Evolutionary conservation across 805 yeast genomes (phyloP), one percentile per base, ranked within the genome.

Genomic region (Pichia ethanolica): DNA sequence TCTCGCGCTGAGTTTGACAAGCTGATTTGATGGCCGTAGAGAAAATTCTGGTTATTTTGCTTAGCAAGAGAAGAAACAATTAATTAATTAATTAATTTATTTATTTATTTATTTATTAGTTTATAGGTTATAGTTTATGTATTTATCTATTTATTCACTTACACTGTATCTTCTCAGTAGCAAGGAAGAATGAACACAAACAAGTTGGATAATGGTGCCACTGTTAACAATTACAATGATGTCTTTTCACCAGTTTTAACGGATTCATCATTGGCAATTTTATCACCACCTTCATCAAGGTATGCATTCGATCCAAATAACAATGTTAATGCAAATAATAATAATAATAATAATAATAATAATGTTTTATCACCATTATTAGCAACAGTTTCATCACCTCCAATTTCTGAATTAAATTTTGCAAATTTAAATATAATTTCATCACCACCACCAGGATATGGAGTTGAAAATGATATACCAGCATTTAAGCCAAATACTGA

Each of bases 241-340:
- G 7, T 14, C 20, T 14, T 27, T 34, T 57, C 7, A 52, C 63
- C 39, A 10, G 20, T 12, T 14, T n/a, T 3, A 30, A 6, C 32
- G 9, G 53, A 45, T n/a, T 45, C 59, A 12, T 60, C 69, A 20
- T 65, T 67, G 64, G 73, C 73, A 6, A 57, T 71, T n/a, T 48
- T 71, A 30, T 70, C 74, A 0, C 74, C 75, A 4, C 71, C 74
- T 4, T 71, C 72, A 10, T 65, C 69, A 11, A 55, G 69, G 36
- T 65, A 65, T 51, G 69, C 69, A 4, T 65, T 65, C 51, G 65
- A 61, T 45, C 65, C 65, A 7, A 36, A 56, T 10, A 30, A n/a
- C 8, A 37, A 54, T 14, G 48, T 56, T 13, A 50, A 39, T 34
- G 7, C 12, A 13, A 13, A 27, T 27, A 9, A 9, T n/a, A 39